phyloP scores from a whole-genome alignment of 495 filamentous ascomycete species.

The Trichoderma reesei region DNA sequence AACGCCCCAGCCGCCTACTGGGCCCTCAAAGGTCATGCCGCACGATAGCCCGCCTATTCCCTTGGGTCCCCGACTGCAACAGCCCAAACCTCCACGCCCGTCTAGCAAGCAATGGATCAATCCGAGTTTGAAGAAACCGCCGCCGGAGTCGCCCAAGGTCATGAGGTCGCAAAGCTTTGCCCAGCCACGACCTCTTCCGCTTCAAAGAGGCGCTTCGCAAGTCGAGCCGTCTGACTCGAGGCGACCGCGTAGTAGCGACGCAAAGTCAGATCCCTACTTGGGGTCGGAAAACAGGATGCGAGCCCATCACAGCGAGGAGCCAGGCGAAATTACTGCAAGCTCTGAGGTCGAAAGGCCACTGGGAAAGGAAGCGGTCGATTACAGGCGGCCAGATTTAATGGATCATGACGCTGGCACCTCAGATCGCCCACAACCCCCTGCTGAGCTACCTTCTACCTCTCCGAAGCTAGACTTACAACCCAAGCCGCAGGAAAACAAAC shows the following conservation, averaged over 20 bases:
- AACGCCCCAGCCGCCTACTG: slow-evolving; percentile 29
- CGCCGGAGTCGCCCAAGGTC: slow-evolving; percentile 33
- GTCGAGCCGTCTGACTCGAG: slow-evolving; percentile 24
- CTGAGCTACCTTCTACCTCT: background rate
- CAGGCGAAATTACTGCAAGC: slow-evolving; percentile 23
- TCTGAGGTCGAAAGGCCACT: slow-evolving; percentile 3
- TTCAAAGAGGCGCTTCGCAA: slow-evolving; percentile 32
- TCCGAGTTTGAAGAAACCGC: slow-evolving; percentile 37
- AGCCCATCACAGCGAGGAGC: slow-evolving; percentile 23
- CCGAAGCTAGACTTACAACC: background rate
- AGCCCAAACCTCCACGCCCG: slow-evolving; percentile 25
- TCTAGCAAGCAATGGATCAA: slow-evolving; percentile 56
- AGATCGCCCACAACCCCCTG: background rate
- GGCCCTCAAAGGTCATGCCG: slow-evolving; percentile 39
- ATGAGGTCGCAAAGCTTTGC: slow-evolving; percentile 34
- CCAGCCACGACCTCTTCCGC: slow-evolving; percentile 30
- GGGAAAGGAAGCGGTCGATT: background rate
- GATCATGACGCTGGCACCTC: background rate
- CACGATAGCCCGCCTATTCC: slow-evolving; percentile 47
- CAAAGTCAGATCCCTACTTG: slow-evolving; percentile 27
- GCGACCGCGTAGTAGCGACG: slow-evolving; percentile 36
- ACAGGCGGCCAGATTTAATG: background rate
- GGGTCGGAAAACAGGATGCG: slow-evolving; percentile 24
- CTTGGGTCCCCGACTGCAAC: slow-evolving; percentile 47
- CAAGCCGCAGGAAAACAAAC: background rate